phyloP scores from a whole-genome alignment of 2,329 filamentous ascomycete species.

The Magnaporthales sp. region DNA sequence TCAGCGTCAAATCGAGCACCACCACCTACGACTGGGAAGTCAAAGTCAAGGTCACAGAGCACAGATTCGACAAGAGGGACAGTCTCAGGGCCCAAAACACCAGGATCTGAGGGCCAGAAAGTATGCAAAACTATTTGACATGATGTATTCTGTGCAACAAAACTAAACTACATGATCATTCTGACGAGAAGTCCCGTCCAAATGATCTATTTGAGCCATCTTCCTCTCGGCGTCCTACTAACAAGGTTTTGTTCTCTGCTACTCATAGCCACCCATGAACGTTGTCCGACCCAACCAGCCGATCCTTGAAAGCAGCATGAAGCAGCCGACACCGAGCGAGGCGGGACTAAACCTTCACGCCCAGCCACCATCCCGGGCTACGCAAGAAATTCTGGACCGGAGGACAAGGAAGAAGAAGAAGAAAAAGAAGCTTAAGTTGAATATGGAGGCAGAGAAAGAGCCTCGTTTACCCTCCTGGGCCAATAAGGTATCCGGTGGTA shows the following conservation, averaged over 20 bases:
- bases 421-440: neutral
- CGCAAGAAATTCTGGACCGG: neutral
- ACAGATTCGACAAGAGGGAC: neutral
- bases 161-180: neutral
- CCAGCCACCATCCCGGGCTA: neutral
- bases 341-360: neutral
- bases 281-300: neutral
- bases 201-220: neutral
- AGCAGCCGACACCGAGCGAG: neutral
- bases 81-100: neutral
- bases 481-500: neutral
- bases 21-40: neutral
- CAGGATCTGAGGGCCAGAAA: neutral
- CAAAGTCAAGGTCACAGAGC: neutral
- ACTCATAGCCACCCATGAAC: neutral
- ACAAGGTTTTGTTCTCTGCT: neutral
- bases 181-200: neutral
- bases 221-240: neutral
- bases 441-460: neutral
- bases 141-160: neutral
- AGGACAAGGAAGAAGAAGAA: slow-evolving; percentile 2
- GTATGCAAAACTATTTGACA: neutral
- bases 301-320: neutral
- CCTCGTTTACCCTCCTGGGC: neutral
- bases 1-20: neutral